phyloP scores from a whole-genome alignment of 768 basidiomycete genomes.

The Pholiota molesta region DNA sequence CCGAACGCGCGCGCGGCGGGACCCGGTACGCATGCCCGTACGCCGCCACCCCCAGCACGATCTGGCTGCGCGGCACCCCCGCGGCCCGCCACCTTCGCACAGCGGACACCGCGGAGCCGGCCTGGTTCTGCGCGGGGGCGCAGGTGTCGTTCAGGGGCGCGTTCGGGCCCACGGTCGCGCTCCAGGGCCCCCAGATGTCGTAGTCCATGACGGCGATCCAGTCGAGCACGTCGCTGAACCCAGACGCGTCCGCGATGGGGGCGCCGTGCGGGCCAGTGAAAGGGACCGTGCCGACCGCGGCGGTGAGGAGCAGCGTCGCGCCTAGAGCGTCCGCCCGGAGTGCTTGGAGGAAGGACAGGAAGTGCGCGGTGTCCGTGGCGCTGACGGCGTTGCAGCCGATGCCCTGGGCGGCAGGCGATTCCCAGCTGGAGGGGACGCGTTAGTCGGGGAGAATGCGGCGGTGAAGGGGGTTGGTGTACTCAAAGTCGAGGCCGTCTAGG shows the following conservation, averaged over 20 bases:
- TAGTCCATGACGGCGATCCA: conserved; percentile 68
- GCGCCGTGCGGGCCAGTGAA: conserved; percentile 49
- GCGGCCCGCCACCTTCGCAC: conserved; percentile 74
- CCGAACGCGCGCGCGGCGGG: conserved; percentile 44
- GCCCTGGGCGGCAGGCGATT: conserved; percentile 76
- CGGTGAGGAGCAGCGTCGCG: conserved; percentile 59
- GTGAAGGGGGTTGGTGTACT: conserved; percentile 30
- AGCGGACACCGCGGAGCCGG: conserved; percentile 77
- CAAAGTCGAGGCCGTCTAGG: conserved; percentile 62
- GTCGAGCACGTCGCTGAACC: conserved; percentile 70
- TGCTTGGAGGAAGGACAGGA: conserved; percentile 75
- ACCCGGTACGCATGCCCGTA: conserved; percentile 85
- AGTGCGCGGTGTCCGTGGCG: conserved; percentile 72
- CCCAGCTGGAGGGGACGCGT: conserved; percentile 61
- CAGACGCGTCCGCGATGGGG: conserved; percentile 66
- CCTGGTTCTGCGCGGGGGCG: conserved; percentile 54
- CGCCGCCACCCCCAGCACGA: conserved; percentile 81
- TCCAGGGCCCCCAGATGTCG: conserved; percentile 69
- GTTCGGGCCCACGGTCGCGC: conserved; percentile 75
- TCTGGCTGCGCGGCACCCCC: conserved; percentile 66
- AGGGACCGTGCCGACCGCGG: conserved; percentile 41
- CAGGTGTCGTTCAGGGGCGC: conserved; percentile 87
- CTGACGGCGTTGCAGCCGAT: conserved; percentile 71
- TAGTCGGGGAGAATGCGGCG: background rate
- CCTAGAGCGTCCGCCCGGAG: conserved; percentile 62